Percentiles rank a stretch among this genome's conserved stretches.
phyloP scores from a whole-genome alignment of 805 yeast genomes.

The Yamadazyma sp. region DNA sequence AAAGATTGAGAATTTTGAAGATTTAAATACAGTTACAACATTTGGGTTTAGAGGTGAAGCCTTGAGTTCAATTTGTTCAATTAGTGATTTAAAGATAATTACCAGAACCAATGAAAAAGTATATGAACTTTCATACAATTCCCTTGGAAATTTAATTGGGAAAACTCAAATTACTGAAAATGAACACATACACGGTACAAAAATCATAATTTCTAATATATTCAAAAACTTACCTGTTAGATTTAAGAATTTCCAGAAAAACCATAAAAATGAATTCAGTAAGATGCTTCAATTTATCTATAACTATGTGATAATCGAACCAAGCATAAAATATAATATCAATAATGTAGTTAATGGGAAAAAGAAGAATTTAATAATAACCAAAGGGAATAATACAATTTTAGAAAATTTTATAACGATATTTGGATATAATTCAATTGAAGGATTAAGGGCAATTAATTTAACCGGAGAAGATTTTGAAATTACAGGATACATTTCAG shows the following conservation, averaged over 20 bases:
- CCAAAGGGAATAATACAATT: constrained; percentile 45
- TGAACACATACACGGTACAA: constrained; percentile 53
- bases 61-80: constrained; percentile 62
- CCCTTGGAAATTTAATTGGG: constrained; percentile 47
- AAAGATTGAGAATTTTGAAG: constrained; percentile 56
- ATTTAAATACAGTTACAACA: constrained; percentile 47
- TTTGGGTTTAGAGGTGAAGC: constrained; percentile 85
- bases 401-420: constrained; percentile 59
- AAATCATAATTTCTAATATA: constrained; percentile 52
- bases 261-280: constrained; percentile 66
- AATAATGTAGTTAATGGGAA: constrained; percentile 40
- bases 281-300: constrained; percentile 64
- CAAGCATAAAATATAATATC: constrained; percentile 58
- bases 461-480: constrained; percentile 24
- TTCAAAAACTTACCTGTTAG: constrained; percentile 81
- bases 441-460: constrained; percentile 54
- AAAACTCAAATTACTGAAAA: constrained; percentile 44
- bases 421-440: constrained; percentile 65
- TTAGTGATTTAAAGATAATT: constrained; percentile 44
- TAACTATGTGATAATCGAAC: constrained; percentile 61
- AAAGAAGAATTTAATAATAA: constrained; percentile 53
- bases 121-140: constrained; percentile 49
- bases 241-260: constrained; percentile 65
- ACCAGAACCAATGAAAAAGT: constrained; percentile 48
- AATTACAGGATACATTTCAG: constrained; percentile 66